Evolutionary conservation across 768 basidiomycete species (phyloP), one percentile per base, ranked within the genome.

Genomic region (Clitopilus hobsonii): DNA sequence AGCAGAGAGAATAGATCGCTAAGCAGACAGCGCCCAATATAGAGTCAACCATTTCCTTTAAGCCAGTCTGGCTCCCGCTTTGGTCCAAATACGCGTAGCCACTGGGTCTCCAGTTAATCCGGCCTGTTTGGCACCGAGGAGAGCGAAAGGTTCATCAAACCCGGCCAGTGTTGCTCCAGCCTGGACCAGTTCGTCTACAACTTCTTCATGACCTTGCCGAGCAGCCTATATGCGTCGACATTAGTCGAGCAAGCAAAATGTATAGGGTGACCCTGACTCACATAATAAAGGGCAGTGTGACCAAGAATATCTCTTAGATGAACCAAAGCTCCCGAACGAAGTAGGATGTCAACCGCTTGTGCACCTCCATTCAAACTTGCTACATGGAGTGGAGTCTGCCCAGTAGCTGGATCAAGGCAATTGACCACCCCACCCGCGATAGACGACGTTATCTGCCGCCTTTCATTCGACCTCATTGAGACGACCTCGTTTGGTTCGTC

Each of bases 201-300:
- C 72, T 13, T 70, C 70, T 53, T 75, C 74, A 60, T 89, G 81
- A 1, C 85, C 79, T 64, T 89, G 85, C 22, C 91, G 80, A 24
- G 89, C 87, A 52, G 91, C 90, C 89, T 91, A 57, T 13, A 11
- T 54, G 23, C 22, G 32, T 20, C 22, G 25, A n/a, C 22, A 49
- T 55, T 26, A 61, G 29, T 20, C 8, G 3, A 18, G 36, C 26
- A 8, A 36, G 52, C 55, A 10, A 56, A 16, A 45, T 23, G 22
- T 10, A 49, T 38, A 29, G 55, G 41, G 14, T 36, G 20, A 1
- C 16, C n/a, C n/a, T 29, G 4, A 49, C 26, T 61, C 58, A 89
- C 89, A 69, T 92, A 89, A 69, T 93, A 94, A 14, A 94, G 72
- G 2, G 90, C 80, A 13, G 92, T 93, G 62, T 94, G 91, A 1